Percentiles rank a stretch among this genome's conserved stretches.
Evolutionary conservation across 176 grass and related monocot species (phyloP).

Genomic region (Typha latifolia): DNA sequence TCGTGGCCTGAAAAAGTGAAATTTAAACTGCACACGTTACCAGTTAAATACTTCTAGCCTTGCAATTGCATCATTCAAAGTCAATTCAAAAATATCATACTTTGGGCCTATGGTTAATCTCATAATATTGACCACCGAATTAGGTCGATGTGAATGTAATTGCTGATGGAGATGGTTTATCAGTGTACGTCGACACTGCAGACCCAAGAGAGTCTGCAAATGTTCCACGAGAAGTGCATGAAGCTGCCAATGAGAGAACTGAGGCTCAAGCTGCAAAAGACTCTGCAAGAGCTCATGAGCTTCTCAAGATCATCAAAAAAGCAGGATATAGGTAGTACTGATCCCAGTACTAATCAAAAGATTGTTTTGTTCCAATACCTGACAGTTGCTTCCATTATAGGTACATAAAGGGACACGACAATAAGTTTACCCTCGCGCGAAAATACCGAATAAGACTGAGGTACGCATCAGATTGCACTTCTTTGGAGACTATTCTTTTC

Average conservation of each 20-base stretch:
- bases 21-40: slow-evolving; percentile 33
- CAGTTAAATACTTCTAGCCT: slow-evolving; percentile 14
- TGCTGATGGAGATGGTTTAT: slow-evolving; percentile 50
- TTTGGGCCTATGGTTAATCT: slow-evolving; percentile 1
- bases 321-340: slow-evolving; percentile 53
- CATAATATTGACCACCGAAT: neutral
- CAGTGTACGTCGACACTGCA: slow-evolving; percentile 35
- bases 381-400: slow-evolving; percentile 16
- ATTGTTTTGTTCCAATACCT: neutral
- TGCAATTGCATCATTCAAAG: neutral
- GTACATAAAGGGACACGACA: slow-evolving; percentile 17
- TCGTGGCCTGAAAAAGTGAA: slow-evolving; percentile 20
- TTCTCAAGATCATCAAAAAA: slow-evolving; percentile 9
- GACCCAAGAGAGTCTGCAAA: slow-evolving; percentile 15
- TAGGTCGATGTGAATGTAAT: slow-evolving; percentile 28
- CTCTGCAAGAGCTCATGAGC: slow-evolving; percentile 12
- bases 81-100: neutral
- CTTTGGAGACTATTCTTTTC: neutral
- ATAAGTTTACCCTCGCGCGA: slow-evolving; percentile 33
- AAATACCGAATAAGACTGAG: slow-evolving; percentile 68
- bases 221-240: slow-evolving; percentile 24
- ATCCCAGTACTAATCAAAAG: neutral
- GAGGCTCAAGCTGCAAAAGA: slow-evolving; percentile 21
- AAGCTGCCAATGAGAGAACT: slow-evolving; percentile 20
- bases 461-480: slow-evolving; percentile 19